Conservation (phyloP, 116 monocot species). For the Trichopus zeylanicus region DNA sequence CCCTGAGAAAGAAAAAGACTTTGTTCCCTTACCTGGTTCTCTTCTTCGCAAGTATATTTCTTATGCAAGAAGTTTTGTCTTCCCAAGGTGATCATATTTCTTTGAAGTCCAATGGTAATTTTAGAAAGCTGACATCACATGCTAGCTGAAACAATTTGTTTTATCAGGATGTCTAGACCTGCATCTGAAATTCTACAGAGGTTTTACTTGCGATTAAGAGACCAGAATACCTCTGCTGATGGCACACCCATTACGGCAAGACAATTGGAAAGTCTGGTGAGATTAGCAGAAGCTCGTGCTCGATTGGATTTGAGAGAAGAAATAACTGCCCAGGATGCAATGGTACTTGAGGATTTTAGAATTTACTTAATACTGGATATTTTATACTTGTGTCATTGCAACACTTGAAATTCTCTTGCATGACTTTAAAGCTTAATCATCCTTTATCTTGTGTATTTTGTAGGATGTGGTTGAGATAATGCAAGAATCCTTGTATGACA, state of each 20-base stretch:
- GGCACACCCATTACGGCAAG: conserved; percentile 95
- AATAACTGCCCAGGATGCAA: conserved; percentile 82
- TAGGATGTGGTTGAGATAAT: conserved; percentile 97
- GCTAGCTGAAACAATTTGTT: conserved; percentile 5
- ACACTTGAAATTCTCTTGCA: not conserved
- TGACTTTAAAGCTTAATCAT: not conserved
- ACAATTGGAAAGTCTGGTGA: conserved; percentile 89
- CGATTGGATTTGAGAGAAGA: conserved; percentile 90
- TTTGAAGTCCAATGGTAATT: not conserved
- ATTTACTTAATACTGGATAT: not conserved
- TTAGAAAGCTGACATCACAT: not conserved
- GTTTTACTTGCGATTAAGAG: conserved; percentile 85
- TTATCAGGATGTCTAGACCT: conserved; percentile 60
- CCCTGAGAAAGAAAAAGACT: conserved; percentile 69
- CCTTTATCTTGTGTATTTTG: conserved; percentile 2
- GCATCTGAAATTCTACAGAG: conserved; percentile 81
- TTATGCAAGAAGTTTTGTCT: conserved; percentile 80
- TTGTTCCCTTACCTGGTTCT: conserved; percentile 72
- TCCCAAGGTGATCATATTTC: conserved; percentile 51
- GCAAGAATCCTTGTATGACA: conserved; percentile 97
- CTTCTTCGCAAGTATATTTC: conserved; percentile 96
- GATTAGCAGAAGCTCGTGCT: conserved; percentile 96
- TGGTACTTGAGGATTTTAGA: conserved; percentile 36
- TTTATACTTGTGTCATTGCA: not conserved
- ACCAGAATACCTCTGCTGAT: conserved; percentile 77